Evolutionary conservation across 2,329 filamentous ascomycete species (phyloP).

Genomic region (Venturia effusa): DNA sequence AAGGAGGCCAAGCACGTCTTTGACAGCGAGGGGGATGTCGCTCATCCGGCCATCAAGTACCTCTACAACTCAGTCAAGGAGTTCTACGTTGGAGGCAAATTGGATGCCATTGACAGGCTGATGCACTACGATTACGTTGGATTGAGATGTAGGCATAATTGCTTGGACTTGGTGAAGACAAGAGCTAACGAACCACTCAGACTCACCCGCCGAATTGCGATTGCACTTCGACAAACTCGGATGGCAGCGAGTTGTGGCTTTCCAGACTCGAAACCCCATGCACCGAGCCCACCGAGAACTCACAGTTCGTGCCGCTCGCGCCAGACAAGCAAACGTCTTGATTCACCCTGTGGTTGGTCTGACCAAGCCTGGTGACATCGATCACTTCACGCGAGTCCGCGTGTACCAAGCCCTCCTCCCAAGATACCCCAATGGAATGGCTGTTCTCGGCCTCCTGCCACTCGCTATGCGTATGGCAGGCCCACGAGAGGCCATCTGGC

Average conservation of each 20-base stretch:
- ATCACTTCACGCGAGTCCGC: constrained; percentile 98
- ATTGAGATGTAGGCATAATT: constrained; percentile 61
- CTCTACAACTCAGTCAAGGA: constrained; percentile 71
- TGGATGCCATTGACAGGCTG: constrained; percentile 87
- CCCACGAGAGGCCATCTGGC: constrained; percentile 97
- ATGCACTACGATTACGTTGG: constrained; percentile 99
- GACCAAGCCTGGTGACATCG: constrained; percentile 98
- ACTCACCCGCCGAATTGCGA: constrained; percentile 88
- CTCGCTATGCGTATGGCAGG: constrained; percentile 99
- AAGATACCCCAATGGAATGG: constrained; percentile 98
- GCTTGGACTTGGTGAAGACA: neutral
- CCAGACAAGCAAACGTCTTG: constrained; percentile 93
- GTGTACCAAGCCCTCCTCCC: constrained; percentile 96
- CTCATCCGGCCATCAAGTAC: constrained; percentile 87
- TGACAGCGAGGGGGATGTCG: constrained; percentile 68
- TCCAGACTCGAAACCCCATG: constrained; percentile 99
- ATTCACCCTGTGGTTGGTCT: constrained; percentile 98
- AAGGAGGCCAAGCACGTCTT: constrained; percentile 93
- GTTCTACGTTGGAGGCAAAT: constrained; percentile 89
- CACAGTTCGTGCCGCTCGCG: constrained; percentile 90
- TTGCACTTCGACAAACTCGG: constrained; percentile 98
- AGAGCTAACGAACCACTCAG: constrained; percentile 29
- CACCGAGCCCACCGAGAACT: constrained; percentile 96
- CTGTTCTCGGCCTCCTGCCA: constrained; percentile 84
- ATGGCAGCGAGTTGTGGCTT: constrained; percentile 94